Evolutionary conservation across 495 filamentous ascomycete species (phyloP).

Genomic region (Hamigera avellanea): DNA sequence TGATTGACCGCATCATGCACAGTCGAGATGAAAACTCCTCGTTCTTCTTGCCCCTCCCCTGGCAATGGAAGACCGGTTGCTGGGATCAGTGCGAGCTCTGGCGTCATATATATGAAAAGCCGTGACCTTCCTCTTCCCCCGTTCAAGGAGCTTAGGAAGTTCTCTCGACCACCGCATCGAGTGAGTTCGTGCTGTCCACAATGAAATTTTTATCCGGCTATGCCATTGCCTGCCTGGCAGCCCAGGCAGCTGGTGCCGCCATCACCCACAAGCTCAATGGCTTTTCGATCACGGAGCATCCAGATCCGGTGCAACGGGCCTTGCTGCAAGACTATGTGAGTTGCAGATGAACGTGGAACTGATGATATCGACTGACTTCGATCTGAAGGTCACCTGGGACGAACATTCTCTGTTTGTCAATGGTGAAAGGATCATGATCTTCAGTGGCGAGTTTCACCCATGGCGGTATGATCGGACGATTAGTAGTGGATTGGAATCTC

Average conservation of each 20-base stretch:
- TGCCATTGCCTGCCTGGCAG: slow-evolving; percentile 18
- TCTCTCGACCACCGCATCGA: too few relatives aligned
- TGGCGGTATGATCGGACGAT: slow-evolving; percentile 32
- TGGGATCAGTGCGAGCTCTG: too few relatives aligned
- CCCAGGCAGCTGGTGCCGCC: slow-evolving; percentile 25
- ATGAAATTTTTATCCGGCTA: slow-evolving; percentile 17
- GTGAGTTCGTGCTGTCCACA: neutral
- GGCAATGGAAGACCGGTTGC: too few relatives aligned
- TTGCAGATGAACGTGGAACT: slow-evolving; percentile 2
- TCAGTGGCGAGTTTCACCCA: slow-evolving; percentile 64
- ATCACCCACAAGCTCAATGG: slow-evolving; percentile 25
- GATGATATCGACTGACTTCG: too few relatives aligned
- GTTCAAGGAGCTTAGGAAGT: too few relatives aligned
- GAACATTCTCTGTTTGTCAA: slow-evolving; percentile 61
- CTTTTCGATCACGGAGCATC: slow-evolving; percentile 25
- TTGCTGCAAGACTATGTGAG: slow-evolving; percentile 27
- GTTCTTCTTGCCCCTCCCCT: too few relatives aligned
- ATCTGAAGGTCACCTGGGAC: slow-evolving; percentile 55
- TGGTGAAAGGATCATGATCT: slow-evolving; percentile 60
- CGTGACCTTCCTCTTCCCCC: too few relatives aligned
- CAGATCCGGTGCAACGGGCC: slow-evolving; percentile 22
- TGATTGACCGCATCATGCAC: too few relatives aligned
- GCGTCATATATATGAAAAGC: too few relatives aligned
- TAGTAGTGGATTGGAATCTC: neutral
- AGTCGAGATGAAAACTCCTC: too few relatives aligned